phyloP scores from a whole-genome alignment of 1,139 yeast species.

The Dujonia santamariae region DNA sequence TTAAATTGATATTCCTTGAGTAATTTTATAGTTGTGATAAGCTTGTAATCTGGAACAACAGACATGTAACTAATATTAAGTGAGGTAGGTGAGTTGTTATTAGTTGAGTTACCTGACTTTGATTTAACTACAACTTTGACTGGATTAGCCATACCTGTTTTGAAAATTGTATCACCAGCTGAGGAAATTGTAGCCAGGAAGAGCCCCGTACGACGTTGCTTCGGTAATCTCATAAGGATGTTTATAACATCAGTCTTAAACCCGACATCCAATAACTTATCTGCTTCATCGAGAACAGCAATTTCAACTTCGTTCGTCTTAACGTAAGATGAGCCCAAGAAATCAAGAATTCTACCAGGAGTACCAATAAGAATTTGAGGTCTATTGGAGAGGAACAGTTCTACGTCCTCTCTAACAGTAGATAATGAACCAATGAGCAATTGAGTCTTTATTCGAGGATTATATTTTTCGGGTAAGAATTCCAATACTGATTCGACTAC shows the following conservation, averaged over 20 bases:
- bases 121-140: constrained; percentile 77
- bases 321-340: constrained; percentile 51
- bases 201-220: constrained; percentile 89
- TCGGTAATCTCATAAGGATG: constrained; percentile 69
- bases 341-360: constrained; percentile 85
- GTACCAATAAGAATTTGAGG: constrained; percentile 88
- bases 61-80: constrained; percentile 62
- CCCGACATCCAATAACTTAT: constrained; percentile 75
- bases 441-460: constrained; percentile 53
- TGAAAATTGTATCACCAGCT: constrained; percentile 68
- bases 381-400: constrained; percentile 45
- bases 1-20: constrained; percentile 55
- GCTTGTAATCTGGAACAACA: constrained; percentile 58
- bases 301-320: constrained; percentile 64
- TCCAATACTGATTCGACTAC: constrained; percentile 63
- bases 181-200: constrained; percentile 88
- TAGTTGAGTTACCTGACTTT: constrained; percentile 16
- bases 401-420: constrained; percentile 71
- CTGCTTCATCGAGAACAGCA: constrained; percentile 89
- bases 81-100: constrained; percentile 52
- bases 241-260: constrained; percentile 67
- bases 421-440: constrained; percentile 76
- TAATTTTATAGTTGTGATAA: constrained; percentile 55
- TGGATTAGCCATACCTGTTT: constrained; percentile 86
- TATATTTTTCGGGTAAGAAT: constrained; percentile 47